Evolutionary conservation across 345 rosid species (phyloP).

Genomic region (Citrus australasica): DNA sequence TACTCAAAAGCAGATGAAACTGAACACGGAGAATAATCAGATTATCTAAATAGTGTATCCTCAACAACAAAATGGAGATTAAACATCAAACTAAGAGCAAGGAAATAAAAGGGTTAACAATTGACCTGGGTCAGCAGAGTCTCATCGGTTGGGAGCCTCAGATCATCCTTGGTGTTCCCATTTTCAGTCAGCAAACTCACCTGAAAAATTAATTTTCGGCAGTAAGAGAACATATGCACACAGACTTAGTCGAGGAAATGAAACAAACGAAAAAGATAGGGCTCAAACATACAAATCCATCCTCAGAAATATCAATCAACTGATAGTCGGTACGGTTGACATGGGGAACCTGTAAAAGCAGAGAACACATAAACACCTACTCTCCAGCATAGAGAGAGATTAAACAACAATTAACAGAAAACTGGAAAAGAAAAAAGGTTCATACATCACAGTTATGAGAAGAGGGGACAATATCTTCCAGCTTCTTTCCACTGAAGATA

Average conservation of each 20-base stretch:
- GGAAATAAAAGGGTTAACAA: neutral
- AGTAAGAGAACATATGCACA: neutral
- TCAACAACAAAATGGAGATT: neutral
- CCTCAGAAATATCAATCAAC: conserved; percentile 18
- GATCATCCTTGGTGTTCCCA: conserved; percentile 12
- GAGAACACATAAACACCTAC: neutral
- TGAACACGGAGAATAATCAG: neutral
- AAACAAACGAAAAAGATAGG: neutral
- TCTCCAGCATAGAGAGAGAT: neutral
- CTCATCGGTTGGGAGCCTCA: conserved; percentile 10
- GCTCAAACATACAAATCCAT: conserved; percentile 4
- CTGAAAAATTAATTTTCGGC: neutral
- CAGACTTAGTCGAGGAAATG: neutral
- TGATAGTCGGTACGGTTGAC: conserved; percentile 11
- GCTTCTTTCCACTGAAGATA: conserved; percentile 44
- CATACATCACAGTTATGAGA: conserved; percentile 47
- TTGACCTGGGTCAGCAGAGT: conserved; percentile 5
- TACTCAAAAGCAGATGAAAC: neutral
- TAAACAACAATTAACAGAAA: neutral
- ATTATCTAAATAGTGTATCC: neutral
- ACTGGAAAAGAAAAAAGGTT: neutral
- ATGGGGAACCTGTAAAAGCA: conserved; percentile 9
- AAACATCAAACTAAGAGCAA: neutral
- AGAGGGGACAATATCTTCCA: conserved; percentile 48
- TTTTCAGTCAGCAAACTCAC: conserved; percentile 15